Conservation (phyloP, 768 basidiomycete genomes). For the Leccinum arenicola region DNA sequence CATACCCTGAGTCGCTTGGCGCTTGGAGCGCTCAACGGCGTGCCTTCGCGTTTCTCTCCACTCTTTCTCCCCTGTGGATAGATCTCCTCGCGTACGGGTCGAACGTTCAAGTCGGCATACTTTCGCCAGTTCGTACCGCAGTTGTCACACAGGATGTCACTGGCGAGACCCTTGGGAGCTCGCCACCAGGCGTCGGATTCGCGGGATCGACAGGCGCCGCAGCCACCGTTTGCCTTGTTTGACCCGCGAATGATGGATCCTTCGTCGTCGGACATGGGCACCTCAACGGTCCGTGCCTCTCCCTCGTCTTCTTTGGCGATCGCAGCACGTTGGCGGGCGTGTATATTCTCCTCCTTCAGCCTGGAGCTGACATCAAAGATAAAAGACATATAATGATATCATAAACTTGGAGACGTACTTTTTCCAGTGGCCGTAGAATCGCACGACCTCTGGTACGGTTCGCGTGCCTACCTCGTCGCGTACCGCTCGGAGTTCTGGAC, state of each 20-base stretch:
- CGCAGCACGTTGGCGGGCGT: slow-evolving; percentile 40
- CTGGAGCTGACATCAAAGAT: slow-evolving; percentile 44
- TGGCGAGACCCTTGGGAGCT: slow-evolving; percentile 81
- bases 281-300: slow-evolving; percentile 31
- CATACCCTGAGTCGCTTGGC: slow-evolving; percentile 67
- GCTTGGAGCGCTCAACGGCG: slow-evolving; percentile 45
- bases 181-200: slow-evolving; percentile 88
- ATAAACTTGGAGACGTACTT: slow-evolving; percentile 43
- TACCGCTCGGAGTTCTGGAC: slow-evolving; percentile 77
- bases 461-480: slow-evolving; percentile 71
- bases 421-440: slow-evolving; percentile 87
- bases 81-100: slow-evolving; percentile 68
- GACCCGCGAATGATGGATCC: slow-evolving; percentile 64
- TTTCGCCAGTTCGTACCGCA: slow-evolving; percentile 92
- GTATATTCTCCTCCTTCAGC: slow-evolving; percentile 65
- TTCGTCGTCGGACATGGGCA: slow-evolving; percentile 59
- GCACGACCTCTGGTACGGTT: slow-evolving; percentile 72
- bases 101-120: slow-evolving; percentile 84
- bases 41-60: slow-evolving; percentile 60
- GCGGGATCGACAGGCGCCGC: slow-evolving; percentile 82
- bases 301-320: slow-evolving; percentile 27
- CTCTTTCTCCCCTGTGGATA: slow-evolving; percentile 41
- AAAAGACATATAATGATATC: slow-evolving; percentile 7
- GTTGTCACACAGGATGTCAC: slow-evolving; percentile 75
- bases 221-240: slow-evolving; percentile 53